Evolutionary conservation across 768 basidiomycete genomes (phyloP), one percentile per base, ranked within the genome.

Genomic region (Neoboletus brunneissimus): DNA sequence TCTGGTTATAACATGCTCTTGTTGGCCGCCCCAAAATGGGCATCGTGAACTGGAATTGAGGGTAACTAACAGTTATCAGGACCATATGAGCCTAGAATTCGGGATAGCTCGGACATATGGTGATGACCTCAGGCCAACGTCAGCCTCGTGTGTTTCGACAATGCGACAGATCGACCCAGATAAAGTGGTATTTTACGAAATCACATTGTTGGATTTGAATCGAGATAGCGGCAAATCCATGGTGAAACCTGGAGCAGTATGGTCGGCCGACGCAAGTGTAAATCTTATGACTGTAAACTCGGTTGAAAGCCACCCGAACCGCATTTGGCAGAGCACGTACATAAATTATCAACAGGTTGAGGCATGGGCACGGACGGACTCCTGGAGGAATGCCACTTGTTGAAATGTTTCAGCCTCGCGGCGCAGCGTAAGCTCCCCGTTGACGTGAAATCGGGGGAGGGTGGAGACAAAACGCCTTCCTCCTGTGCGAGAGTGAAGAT

Each of bases 371-470:
- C 9, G 12, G 29, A 31, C 13, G 13, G 9, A 15, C 34, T 31
- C n/a, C 9, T 13, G 1, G 4, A 57, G 27, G 18, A 23, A 53
- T 18, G 20, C 13, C 27, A 37, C 8, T 27, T 1, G 10, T 7
- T 22, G 38, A 49, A 20, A 43, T 58, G 56, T 61, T 16, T 48
- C 62, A 55, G 31, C 52, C 64, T 56, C 59, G 52, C 40, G 34
- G 31, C 18, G 42, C 18, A 50, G 3, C 34, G 32, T 12, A 41
- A 32, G n/a, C 37, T 43, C 22, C 48, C 43, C 22, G 9, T 53
- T 16, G n/a, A 40, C 10, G 29, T 38, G 29, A 56, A 52, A 23
- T 41, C 32, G 23, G 37, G 48, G 45, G 54, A 43, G 49, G 29
- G 40, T 32, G 38, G 27, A 40, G 43, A 49, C 22, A 29, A 44